Evolutionary conservation across 345 rosid genomes (phyloP).

Genomic region (Salix viminalis): DNA sequence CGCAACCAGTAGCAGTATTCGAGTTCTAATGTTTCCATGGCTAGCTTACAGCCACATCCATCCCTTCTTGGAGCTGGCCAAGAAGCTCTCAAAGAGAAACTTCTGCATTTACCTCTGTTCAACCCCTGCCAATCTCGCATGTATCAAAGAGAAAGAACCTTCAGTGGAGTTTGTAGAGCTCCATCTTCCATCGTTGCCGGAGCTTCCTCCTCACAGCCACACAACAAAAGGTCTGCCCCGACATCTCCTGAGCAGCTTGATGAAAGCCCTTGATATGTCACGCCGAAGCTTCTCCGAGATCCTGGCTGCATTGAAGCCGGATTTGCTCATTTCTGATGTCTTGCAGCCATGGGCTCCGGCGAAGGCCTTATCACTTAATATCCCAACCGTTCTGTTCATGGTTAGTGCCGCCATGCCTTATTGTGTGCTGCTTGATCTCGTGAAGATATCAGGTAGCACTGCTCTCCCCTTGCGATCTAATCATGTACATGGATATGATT

Average conservation of each 20-base stretch:
- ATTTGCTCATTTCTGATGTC: conserved; percentile 34
- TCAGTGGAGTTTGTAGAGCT: conserved; percentile 35
- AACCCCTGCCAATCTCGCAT: conserved; percentile 24
- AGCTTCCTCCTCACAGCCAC: conserved; percentile 45
- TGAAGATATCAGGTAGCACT: background rate
- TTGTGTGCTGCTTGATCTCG: background rate
- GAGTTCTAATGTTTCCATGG: conserved; percentile 46
- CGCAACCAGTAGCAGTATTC: background rate
- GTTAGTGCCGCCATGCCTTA: background rate
- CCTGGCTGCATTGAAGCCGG: conserved; percentile 15
- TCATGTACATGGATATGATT: background rate
- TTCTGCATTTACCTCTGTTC: conserved; percentile 33
- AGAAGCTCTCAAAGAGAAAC: conserved; percentile 28
- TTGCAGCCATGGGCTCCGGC: conserved; percentile 37
- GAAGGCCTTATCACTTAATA: conserved; percentile 14
- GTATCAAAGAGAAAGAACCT: conserved; percentile 6
- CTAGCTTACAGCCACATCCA: conserved; percentile 44
- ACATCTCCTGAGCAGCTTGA: conserved; percentile 32
- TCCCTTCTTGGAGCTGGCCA: conserved; percentile 42
- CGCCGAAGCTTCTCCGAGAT: conserved; percentile 18
- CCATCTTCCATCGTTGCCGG: conserved; percentile 28
- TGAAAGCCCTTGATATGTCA: conserved; percentile 30
- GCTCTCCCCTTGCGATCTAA: conserved; percentile 18
- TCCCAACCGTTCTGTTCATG: conserved; percentile 28
- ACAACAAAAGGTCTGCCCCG: conserved; percentile 39